Percentiles rank a stretch among this genome's conserved stretches.
Conservation (phyloP, 441 rosid genomes). For the Pelargonium australe region DNA sequence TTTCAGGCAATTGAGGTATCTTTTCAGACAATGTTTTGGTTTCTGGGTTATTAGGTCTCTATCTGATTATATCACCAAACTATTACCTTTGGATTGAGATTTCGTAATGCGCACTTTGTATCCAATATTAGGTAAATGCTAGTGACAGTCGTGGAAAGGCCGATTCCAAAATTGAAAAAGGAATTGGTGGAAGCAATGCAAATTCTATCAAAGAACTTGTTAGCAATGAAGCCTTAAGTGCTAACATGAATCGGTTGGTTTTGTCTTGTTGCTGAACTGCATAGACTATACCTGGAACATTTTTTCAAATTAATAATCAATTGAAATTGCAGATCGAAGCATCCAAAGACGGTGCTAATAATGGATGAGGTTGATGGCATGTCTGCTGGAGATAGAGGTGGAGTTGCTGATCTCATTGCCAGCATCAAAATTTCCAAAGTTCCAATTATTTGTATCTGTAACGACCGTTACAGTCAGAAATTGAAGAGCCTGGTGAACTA, state of each 20-base stretch:
- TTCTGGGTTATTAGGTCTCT: slow-evolving; percentile 16
- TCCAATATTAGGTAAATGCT: slow-evolving; percentile 66
- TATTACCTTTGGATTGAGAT: slow-evolving; percentile 5
- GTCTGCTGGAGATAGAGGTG: slow-evolving; percentile 99
- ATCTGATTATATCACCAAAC: neutral
- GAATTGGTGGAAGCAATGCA: slow-evolving; percentile 95
- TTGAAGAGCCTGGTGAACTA: slow-evolving; percentile 84
- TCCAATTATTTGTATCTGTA: slow-evolving; percentile 94
- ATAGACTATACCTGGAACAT: slow-evolving; percentile 7
- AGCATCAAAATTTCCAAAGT: slow-evolving; percentile 88
- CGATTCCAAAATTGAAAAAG: slow-evolving; percentile 63
- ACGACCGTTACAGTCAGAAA: slow-evolving; percentile 96
- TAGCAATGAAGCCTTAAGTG: slow-evolving; percentile 69
- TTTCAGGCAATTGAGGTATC: slow-evolving; percentile 85
- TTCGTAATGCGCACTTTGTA: slow-evolving; percentile 7
- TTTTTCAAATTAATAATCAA: slow-evolving; percentile 20
- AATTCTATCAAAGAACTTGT: slow-evolving; percentile 88
- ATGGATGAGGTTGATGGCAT: slow-evolving; percentile 99
- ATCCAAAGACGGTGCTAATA: slow-evolving; percentile 70
- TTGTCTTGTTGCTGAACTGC: slow-evolving; percentile 15
- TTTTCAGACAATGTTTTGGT: slow-evolving; percentile 6
- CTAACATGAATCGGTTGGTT: slow-evolving; percentile 59
- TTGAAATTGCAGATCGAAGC: slow-evolving; percentile 55
- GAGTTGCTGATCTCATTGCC: slow-evolving; percentile 93
- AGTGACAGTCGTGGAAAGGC: slow-evolving; percentile 99